A percentile compares a stretch with the other conserved stretches of the same genome.
Evolutionary conservation across 495 filamentous ascomycete genomes (phyloP).

Genomic region (Hypoxylon fuscum): DNA sequence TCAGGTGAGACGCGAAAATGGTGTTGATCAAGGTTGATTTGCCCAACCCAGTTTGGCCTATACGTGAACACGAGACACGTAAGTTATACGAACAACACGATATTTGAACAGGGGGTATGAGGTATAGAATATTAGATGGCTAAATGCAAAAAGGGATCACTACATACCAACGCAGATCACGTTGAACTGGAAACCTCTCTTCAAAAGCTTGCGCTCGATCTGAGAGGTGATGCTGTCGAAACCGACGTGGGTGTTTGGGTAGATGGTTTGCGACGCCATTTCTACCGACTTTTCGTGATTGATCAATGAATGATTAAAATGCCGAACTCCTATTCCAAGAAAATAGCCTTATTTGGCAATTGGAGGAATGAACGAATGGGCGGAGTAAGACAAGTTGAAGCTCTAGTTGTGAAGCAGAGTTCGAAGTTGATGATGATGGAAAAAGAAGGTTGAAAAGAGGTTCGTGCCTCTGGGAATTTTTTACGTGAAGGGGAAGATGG

Average conservation of each 20-base stretch:
- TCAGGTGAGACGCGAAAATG: conserved; percentile 99
- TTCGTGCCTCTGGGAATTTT: conserved; percentile 35
- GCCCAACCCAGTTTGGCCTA: conserved; percentile 97
- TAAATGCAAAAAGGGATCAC: background rate
- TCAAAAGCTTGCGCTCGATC: conserved; percentile 98
- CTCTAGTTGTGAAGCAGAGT: conserved; percentile 24
- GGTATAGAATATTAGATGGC: background rate
- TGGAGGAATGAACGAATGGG: conserved; percentile 38
- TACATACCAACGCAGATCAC: conserved; percentile 99
- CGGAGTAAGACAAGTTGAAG: conserved; percentile 26
- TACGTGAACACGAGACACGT: conserved; percentile 46
- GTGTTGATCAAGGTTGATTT: conserved; percentile 99
- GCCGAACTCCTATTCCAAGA: conserved; percentile 56
- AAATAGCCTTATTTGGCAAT: conserved; percentile 48
- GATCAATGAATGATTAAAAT: conserved; percentile 38
- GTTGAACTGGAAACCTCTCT: conserved; percentile 99
- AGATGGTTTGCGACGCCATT: conserved; percentile 69
- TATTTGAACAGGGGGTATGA: conserved; percentile 6
- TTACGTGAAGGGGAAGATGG: conserved; percentile 43
- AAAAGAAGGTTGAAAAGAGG: conserved; percentile 21
- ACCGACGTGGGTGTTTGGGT: conserved; percentile 96
- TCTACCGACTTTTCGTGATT: conserved; percentile 18
- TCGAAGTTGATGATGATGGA: conserved; percentile 39
- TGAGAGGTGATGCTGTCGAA: conserved; percentile 99
- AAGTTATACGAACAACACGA: conserved; percentile 39